Conservation (phyloP, 208 protist species). For the Trypanosoma scelopori region DNA sequence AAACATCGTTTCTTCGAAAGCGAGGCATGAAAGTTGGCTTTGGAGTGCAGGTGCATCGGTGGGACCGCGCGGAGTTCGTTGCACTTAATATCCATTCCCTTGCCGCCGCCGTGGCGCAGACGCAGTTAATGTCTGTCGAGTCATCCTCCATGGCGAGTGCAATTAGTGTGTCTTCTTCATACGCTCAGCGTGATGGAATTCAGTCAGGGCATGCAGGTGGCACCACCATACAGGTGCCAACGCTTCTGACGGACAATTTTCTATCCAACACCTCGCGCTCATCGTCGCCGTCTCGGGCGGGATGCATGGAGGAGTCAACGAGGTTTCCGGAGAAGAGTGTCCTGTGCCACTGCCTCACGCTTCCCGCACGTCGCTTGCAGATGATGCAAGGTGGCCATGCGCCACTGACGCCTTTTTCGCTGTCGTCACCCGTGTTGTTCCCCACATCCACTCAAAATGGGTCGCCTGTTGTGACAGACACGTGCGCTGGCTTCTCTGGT, state of each 20-base stretch:
- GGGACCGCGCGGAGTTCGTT: constrained; percentile 72
- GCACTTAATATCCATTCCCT: constrained; percentile 46
- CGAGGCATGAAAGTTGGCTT: constrained; percentile 35
- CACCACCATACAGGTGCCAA: neutral
- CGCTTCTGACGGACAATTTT: neutral
- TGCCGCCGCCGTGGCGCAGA: constrained; percentile 37
- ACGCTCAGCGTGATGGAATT: neutral
- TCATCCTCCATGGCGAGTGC: neutral
- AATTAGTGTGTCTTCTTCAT: neutral
- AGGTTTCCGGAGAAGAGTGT: constrained; percentile 17
- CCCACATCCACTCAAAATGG: neutral
- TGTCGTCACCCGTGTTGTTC: too few species aligned
- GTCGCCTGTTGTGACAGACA: neutral
- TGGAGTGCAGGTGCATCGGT: constrained; percentile 48
- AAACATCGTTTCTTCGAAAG: constrained; percentile 56
- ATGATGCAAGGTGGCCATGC: neutral
- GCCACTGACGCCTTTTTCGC: neutral
- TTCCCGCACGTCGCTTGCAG: constrained; percentile 5
- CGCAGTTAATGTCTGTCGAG: constrained; percentile 34
- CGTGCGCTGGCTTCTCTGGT: too few species aligned
- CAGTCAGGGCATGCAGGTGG: neutral
- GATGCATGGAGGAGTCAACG: too few species aligned
- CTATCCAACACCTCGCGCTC: neutral
- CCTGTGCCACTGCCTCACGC: constrained; percentile 12
- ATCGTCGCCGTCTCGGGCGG: too few species aligned